These are phyloP conservation scores for Colletotrichum aenigma DNA, from an alignment of 2,329 filamentous ascomycete species.

Conservation along the genomic window DNA sequence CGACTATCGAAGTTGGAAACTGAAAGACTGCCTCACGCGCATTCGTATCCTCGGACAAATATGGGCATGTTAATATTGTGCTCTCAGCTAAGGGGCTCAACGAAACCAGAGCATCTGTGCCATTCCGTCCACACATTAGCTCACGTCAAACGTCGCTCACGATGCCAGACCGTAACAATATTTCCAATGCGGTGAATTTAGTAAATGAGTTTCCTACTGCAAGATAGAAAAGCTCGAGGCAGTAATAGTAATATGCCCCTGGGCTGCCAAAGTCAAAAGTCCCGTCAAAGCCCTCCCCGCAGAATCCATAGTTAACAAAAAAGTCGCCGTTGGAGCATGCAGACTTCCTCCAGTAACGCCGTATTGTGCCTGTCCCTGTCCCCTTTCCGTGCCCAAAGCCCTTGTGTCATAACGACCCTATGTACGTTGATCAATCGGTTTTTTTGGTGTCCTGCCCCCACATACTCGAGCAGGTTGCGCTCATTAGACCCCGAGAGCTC, in stretches of 20 bases:
- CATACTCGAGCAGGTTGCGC: not conserved
- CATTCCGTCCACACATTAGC: not conserved
- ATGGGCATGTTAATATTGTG: not conserved
- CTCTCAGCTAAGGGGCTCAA: not conserved
- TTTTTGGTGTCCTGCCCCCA: conserved; percentile 1
- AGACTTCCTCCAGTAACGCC: conserved; percentile 21
- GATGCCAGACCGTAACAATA: not conserved
- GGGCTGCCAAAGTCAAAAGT: not conserved
- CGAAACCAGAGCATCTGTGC: not conserved
- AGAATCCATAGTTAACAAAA: conserved; percentile 9
- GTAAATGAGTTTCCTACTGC: conserved; percentile 12
- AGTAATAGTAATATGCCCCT: not conserved
- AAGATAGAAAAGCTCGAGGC: conserved; percentile 1
- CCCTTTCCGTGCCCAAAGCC: conserved; percentile 5
- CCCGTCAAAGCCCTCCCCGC: not conserved
- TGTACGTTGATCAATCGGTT: conserved; percentile 16
- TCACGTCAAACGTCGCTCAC: not conserved
- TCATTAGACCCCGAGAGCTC: conserved; percentile 1
- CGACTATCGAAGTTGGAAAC: too few relatives aligned
- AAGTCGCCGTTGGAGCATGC: conserved; percentile 16
- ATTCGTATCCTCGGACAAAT: too few relatives aligned
- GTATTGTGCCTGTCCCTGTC: conserved; percentile 13
- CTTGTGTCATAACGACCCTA: conserved; percentile 18
- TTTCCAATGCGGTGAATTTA: conserved; percentile 2
- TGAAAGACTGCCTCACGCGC: too few relatives aligned